Evolutionary conservation across 2,329 filamentous ascomycete species (phyloP).

Genomic region (Cladosporium sp.): DNA sequence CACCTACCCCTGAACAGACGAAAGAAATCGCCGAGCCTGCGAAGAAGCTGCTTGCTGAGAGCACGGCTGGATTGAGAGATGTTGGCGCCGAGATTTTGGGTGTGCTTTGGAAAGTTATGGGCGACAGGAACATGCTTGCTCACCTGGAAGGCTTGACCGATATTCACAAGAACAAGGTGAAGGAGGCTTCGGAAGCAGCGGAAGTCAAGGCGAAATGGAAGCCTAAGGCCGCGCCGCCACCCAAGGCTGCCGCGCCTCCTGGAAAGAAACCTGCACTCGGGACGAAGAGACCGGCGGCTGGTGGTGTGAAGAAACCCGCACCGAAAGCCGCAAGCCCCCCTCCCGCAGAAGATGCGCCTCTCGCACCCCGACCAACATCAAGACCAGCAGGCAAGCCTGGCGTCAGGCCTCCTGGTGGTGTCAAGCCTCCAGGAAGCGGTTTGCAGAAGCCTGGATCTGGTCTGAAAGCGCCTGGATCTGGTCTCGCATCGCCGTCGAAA

Average conservation of each 20-base stretch:
- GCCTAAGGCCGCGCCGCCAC: conserved; percentile 66
- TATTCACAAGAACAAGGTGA: conserved; percentile 90
- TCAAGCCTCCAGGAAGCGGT: conserved; percentile 33
- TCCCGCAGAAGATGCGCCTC: conserved; percentile 41
- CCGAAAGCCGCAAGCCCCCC: conserved; percentile 34
- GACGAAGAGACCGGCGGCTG: conserved; percentile 36
- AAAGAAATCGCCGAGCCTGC: conserved; percentile 77
- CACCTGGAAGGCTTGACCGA: conserved; percentile 90
- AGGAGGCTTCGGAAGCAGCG: conserved; percentile 78
- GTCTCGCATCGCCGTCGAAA: conserved; percentile 23
- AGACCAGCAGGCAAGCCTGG: conserved; percentile 41
- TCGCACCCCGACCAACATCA: conserved; percentile 54
- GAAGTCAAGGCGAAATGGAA: conserved; percentile 88
- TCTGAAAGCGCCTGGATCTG: conserved; percentile 29
- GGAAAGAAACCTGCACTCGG: conserved; percentile 48
- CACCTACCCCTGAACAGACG: conserved; percentile 78
- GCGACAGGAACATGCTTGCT: conserved; percentile 89
- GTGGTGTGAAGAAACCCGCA: conserved; percentile 41
- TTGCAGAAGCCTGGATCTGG: conserved; percentile 37
- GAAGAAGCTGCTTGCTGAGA: conserved; percentile 86
- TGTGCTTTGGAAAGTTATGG: conserved; percentile 97
- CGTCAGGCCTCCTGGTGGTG: conserved; percentile 20
- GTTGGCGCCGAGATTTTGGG: conserved; percentile 89
- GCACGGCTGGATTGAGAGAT: conserved; percentile 75
- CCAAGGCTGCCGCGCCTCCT: conserved; percentile 50